Conservation (phyloP, 345 rosid species). For the Euphorbia lathyris region DNA sequence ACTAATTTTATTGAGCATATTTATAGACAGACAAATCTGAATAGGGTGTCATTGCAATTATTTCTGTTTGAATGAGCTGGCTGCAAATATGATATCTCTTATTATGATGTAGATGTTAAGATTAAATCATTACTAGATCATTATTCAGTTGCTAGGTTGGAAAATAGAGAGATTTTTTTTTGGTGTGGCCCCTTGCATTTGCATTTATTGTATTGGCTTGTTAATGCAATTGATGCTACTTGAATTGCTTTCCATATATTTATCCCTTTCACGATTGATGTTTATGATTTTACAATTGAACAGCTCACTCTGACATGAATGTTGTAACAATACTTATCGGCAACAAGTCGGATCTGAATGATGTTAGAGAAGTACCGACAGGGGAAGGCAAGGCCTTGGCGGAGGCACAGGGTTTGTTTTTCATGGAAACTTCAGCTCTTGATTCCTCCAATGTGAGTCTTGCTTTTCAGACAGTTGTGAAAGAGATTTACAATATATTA, state of each 20-base stretch:
- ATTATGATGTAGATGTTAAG: neutral
- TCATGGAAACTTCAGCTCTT: slow-evolving; percentile 93
- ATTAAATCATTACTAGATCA: neutral
- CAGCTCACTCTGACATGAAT: slow-evolving; percentile 98
- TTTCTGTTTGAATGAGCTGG: neutral
- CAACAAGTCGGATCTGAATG: slow-evolving; percentile 88
- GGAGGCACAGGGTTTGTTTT: slow-evolving; percentile 83
- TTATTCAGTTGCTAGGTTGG: neutral
- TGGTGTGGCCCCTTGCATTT: neutral
- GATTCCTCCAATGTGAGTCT: slow-evolving; percentile 84
- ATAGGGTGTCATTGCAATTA: neutral
- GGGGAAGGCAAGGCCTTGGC: slow-evolving; percentile 86
- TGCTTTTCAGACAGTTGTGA: slow-evolving; percentile 94
- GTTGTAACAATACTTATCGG: slow-evolving; percentile 91
- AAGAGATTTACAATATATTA: slow-evolving; percentile 81
- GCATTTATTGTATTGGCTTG: neutral
- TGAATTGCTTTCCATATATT: neutral
- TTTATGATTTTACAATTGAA: slow-evolving; percentile 23
- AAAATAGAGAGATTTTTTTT: neutral
- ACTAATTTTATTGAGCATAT: neutral
- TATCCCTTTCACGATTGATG: slow-evolving; percentile 9
- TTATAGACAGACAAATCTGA: neutral
- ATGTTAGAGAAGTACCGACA: slow-evolving; percentile 83
- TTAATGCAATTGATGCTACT: neutral
- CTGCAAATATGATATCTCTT: neutral